phyloP scores from a whole-genome alignment of 257 asterid genomes.

The Coffea canephora region DNA sequence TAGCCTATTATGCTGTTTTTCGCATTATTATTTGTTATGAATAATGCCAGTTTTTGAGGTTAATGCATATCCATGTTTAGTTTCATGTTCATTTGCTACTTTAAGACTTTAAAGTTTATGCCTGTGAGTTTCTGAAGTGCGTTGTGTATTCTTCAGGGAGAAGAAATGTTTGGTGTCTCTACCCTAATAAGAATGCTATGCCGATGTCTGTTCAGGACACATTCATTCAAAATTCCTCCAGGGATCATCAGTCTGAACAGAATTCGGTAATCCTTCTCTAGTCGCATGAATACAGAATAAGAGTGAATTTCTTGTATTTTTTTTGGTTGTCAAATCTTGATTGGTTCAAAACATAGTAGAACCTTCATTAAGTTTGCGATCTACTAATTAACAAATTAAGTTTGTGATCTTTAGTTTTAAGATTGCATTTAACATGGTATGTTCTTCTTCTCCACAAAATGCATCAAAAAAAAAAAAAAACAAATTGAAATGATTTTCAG shows the following conservation, averaged over 20 bases:
- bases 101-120: neutral
- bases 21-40: neutral
- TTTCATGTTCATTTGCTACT: neutral
- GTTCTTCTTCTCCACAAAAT: neutral
- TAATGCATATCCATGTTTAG: neutral
- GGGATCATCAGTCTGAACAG: conserved; percentile 33
- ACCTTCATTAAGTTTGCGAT: no score
- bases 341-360: neutral
- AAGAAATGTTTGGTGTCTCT: conserved; percentile 82
- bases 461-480: neutral
- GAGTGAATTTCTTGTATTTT: neutral
- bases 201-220: conserved; percentile 62
- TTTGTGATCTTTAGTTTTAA: no score
- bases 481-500: neutral
- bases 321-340: neutral
- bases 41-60: neutral
- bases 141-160: conserved; percentile 58
- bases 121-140: conserved; percentile 12
- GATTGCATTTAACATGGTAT: neutral
- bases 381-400: neutral
- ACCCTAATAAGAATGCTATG: conserved; percentile 66
- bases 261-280: conserved; percentile 31
- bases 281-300: neutral
- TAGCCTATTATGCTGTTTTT: neutral
- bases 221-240: conserved; percentile 31